Conservation (phyloP, 2,329 filamentous ascomycete genomes). For the Amesomyces nigricolor region DNA sequence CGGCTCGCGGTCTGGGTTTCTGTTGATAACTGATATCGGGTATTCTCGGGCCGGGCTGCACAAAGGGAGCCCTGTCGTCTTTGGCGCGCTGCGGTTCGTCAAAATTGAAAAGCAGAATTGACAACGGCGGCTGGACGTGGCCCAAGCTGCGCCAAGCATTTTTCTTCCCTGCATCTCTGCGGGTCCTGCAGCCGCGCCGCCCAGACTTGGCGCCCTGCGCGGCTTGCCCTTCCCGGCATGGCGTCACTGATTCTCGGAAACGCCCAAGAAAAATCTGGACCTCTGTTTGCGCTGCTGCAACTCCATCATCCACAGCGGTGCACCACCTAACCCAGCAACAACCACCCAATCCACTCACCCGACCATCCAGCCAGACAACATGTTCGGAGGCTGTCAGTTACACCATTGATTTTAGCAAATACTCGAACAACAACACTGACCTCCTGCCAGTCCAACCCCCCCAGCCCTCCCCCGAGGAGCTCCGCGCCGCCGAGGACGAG, state of each 20-base stretch:
- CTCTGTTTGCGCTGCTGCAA: background rate
- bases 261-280: slow-evolving; percentile 8
- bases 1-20: slow-evolving; percentile 1
- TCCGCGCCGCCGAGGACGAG: slow-evolving; percentile 62
- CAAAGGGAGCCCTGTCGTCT: background rate
- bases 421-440: background rate
- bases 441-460: slow-evolving; percentile 56
- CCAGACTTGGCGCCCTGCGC: background rate
- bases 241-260: slow-evolving; percentile 11
- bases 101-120: background rate
- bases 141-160: slow-evolving; percentile 1
- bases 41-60: slow-evolving; percentile 25
- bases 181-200: background rate
- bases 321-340: background rate
- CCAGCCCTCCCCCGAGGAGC: slow-evolving; percentile 63
- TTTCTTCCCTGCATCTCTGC: background rate
- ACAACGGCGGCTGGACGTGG: background rate
- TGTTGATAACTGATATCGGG: slow-evolving; percentile 23
- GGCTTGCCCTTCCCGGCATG: slow-evolving; percentile 14
- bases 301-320: background rate
- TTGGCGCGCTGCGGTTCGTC: slow-evolving; percentile 1
- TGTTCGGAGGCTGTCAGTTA: slow-evolving; percentile 59
- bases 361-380: slow-evolving; percentile 32
- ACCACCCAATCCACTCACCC: background rate
- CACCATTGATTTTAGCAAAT: background rate